phyloP scores from a whole-genome alignment of 2,329 filamentous ascomycete genomes.

The Pyrenophora seminiperda region DNA sequence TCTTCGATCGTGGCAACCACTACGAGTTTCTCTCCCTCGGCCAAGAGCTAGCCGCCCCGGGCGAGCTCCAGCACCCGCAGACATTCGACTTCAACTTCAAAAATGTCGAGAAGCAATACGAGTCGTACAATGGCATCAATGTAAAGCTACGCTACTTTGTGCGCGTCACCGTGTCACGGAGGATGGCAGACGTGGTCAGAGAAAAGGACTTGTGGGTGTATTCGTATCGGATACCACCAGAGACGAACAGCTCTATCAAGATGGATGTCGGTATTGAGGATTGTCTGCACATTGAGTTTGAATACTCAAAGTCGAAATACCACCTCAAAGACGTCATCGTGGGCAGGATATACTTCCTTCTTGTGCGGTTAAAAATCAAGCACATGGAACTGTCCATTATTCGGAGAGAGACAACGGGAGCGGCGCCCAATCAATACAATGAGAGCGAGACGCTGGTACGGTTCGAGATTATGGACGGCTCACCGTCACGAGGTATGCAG shows the following conservation, averaged over 20 bases:
- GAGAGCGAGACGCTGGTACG: conserved; percentile 97
- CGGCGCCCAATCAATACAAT: conserved; percentile 98
- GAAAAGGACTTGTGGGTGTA: conserved; percentile 99
- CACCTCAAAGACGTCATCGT: conserved; percentile 99
- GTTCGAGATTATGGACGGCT: conserved; percentile 99
- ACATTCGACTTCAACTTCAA: conserved; percentile 99
- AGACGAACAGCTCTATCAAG: conserved; percentile 98
- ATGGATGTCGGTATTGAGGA: conserved; percentile 99
- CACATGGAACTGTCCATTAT: conserved; percentile 99
- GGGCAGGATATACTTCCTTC: conserved; percentile 95
- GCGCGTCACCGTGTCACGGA: conserved; percentile 90
- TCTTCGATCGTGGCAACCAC: conserved; percentile 98
- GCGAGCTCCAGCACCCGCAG: conserved; percentile 97
- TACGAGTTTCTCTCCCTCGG: conserved; percentile 98
- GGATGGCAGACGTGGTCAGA: conserved; percentile 97
- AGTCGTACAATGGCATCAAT: conserved; percentile 99
- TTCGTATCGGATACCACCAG: conserved; percentile 94
- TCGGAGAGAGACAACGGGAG: conserved; percentile 91
- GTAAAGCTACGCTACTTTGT: conserved; percentile 99
- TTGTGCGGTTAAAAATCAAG: conserved; percentile 98
- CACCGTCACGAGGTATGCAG: conserved; percentile 82
- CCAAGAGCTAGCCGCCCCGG: conserved; percentile 94
- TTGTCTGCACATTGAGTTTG: conserved; percentile 98
- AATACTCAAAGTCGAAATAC: conserved; percentile 99
- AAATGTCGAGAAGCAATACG: conserved; percentile 99